phyloP scores from a whole-genome alignment of 257 asterid genomes.

The Solanum neorickii region DNA sequence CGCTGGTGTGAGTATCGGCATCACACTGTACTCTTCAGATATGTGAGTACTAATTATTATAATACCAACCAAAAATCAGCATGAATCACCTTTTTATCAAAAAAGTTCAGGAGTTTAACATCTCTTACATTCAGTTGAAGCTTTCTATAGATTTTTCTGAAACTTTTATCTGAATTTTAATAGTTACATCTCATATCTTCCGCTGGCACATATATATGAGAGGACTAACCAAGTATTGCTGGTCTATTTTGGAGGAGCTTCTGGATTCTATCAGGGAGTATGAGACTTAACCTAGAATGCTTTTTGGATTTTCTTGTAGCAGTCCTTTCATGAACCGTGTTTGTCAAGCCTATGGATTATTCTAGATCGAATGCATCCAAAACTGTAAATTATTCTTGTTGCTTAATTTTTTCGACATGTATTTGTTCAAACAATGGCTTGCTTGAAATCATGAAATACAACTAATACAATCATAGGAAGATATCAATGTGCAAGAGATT shows the following conservation, averaged over 20 bases:
- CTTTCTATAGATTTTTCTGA: background rate
- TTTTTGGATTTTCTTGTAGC: background rate
- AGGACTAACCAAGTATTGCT: slow-evolving; percentile 63
- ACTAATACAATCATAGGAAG: background rate
- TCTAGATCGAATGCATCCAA: background rate
- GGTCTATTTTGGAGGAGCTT: slow-evolving; percentile 49
- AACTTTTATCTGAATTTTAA: background rate
- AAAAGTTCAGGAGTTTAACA: background rate
- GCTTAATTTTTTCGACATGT: background rate
- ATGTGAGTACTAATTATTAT: slow-evolving; percentile 40
- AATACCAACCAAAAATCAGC: background rate
- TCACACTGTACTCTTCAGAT: slow-evolving; percentile 60
- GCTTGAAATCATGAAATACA: background rate
- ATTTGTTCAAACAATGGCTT: background rate
- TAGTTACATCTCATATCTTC: slow-evolving; percentile 94
- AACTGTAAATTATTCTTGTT: background rate
- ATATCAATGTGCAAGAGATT: background rate
- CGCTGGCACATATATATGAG: slow-evolving; percentile 93
- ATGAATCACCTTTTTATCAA: background rate
- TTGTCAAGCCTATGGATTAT: background rate
- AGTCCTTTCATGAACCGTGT: background rate
- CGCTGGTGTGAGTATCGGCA: slow-evolving; percentile 41
- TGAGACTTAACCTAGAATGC: slow-evolving; percentile 3
- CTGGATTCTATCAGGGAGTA: slow-evolving; percentile 94
- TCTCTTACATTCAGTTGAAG: background rate